Evolutionary conservation across 2,329 filamentous ascomycete genomes (phyloP).

Genomic region (Sclerotinia minor): DNA sequence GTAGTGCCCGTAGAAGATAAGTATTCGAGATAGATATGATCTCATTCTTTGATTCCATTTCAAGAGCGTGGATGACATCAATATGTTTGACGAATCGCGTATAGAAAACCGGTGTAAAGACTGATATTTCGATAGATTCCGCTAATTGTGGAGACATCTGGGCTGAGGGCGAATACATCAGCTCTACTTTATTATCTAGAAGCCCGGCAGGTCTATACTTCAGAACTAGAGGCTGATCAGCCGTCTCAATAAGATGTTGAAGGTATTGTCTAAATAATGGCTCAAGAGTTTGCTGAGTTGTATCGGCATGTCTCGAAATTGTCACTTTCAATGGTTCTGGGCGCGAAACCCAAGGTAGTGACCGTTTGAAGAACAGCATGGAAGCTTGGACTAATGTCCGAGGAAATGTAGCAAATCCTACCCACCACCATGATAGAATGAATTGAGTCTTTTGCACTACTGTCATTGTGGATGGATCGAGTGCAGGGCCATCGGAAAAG

Average conservation of each 20-base stretch:
- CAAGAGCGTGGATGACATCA: slow-evolving; percentile 4
- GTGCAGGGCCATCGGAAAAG: slow-evolving; percentile 51
- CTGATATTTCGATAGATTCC: slow-evolving; percentile 52
- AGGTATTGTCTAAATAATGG: slow-evolving; percentile 51
- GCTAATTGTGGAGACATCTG: slow-evolving; percentile 25
- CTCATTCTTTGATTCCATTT: slow-evolving; percentile 8
- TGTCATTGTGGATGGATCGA: slow-evolving; percentile 52
- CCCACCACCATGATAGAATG: slow-evolving; percentile 63
- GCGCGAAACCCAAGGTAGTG: slow-evolving; percentile 63
- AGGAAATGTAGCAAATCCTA: slow-evolving; percentile 65
- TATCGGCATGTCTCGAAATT: slow-evolving; percentile 54
- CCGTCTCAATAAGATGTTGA: slow-evolving; percentile 50
- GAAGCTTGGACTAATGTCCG: slow-evolving; percentile 63
- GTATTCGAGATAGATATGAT: neutral
- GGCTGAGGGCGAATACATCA: slow-evolving; percentile 44
- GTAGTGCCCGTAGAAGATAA: slow-evolving; percentile 6
- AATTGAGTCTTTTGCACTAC: slow-evolving; percentile 49
- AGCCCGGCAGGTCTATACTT: slow-evolving; percentile 57
- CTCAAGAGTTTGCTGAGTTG: slow-evolving; percentile 52
- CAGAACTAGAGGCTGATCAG: slow-evolving; percentile 49
- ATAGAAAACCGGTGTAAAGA: slow-evolving; percentile 68
- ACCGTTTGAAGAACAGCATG: slow-evolving; percentile 55
- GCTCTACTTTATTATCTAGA: slow-evolving; percentile 43
- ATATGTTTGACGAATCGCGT: slow-evolving; percentile 63
- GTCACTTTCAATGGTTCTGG: slow-evolving; percentile 61